Base-by-base conservation (phyloP, 192 early-diverging fungal genomes). In the Coemansia sp. region DNA sequence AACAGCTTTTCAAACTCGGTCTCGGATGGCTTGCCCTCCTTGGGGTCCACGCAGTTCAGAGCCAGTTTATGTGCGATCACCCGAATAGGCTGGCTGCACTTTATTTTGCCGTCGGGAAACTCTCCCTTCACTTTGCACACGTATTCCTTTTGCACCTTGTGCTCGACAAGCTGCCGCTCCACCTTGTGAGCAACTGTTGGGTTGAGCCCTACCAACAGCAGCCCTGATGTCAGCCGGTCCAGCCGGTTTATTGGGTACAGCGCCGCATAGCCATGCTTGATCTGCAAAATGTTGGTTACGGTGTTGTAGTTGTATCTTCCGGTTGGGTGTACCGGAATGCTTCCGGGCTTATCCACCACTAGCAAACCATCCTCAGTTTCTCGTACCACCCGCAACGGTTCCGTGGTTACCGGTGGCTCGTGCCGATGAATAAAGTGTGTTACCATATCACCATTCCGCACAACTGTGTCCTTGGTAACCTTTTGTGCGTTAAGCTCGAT, bases 271-370 rank as follows among this genome's bases (percentile, higher is more conserved):
- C 82, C 80, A 26, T 83, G 80, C 45, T 87, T 80, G n/a, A 75
- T 78, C 59, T 78, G 69, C 64, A 92, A 50, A 21, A 92, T 84
- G 53, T 85, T 82, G 5, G 85, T 57, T 15, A 90, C 73, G 0
- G 94, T 86, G 61, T 97, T 97, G 61, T 93, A 92, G 53, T 89
- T 81, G 68, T 95, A 98, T 15, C 93, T 79, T 3, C 93, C 92
- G 26, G 84, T 85, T 13, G 82, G 83, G 40, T 85, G 81, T 16
- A 93, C 93, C 2, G 96, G 94, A 6, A 96, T 84, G 43, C 89
- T 90, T 10, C 81, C 83, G 2, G 96, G 96, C 71, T 98, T 98
- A 68, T 92, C 83, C 8, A 98, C 81, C 15, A 95, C 83, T 52
- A 94, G 77, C n/a, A 88, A 53, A 3, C 87, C 79, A 20, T 88